A percentile compares a stretch with the other conserved stretches of the same genome.
Evolutionary conservation across 73 alveolate species (phyloP).

Genomic region (Halteria grandinella): DNA sequence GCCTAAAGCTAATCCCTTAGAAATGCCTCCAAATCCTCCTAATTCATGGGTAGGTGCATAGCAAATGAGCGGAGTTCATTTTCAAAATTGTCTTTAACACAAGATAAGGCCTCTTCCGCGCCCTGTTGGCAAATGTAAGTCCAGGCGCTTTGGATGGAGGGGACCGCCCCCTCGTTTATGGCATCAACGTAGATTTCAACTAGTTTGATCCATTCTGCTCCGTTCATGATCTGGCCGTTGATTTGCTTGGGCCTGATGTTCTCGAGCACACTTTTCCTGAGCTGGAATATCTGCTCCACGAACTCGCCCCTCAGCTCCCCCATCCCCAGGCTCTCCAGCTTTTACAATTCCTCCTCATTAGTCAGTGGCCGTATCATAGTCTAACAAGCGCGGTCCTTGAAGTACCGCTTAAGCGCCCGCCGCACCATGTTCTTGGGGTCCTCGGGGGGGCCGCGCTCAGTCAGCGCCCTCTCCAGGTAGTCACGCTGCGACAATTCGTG

Average conservation of each 20-base stretch:
- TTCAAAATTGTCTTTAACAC: constrained; percentile 54
- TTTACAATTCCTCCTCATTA: constrained; percentile 81
- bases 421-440: constrained; percentile 88
- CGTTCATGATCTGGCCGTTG: constrained; percentile 56
- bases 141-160: constrained; percentile 81
- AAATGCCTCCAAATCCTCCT: constrained; percentile 61
- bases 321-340: constrained; percentile 70
- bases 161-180: constrained; percentile 78
- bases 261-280: constrained; percentile 69
- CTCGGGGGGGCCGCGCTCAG: constrained; percentile 72
- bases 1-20: constrained; percentile 68
- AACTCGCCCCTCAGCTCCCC: constrained; percentile 78
- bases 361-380: constrained; percentile 91
- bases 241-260: constrained; percentile 65
- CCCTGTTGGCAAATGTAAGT: constrained; percentile 78
- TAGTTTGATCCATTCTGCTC: constrained; percentile 47
- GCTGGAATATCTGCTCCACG: constrained; percentile 70
- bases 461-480: constrained; percentile 84
- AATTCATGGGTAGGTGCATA: too few relatives aligned
- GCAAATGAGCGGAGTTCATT: too few relatives aligned
- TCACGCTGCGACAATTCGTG: constrained; percentile 63
- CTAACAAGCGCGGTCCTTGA: constrained; percentile 88
- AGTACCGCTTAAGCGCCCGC: constrained; percentile 82
- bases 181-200: constrained; percentile 41
- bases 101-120: constrained; percentile 67